These are phyloP conservation scores for Mycena albidolilacea DNA, from an alignment of 768 basidiomycete genomes.

Conservation along the genomic window DNA sequence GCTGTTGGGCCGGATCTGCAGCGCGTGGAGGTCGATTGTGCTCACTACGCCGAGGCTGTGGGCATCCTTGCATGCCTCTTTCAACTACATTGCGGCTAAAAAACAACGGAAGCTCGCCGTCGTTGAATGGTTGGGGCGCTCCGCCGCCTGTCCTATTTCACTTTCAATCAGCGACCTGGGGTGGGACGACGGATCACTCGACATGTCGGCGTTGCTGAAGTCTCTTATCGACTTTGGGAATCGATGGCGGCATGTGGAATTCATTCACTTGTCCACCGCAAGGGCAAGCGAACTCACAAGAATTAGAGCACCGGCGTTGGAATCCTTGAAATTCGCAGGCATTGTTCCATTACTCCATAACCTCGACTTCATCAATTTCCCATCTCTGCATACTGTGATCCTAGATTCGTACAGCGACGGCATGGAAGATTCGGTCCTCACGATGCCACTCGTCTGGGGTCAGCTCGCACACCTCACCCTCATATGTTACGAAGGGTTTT, in stretches of 20 bases:
- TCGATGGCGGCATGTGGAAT: neutral
- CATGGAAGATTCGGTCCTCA: neutral
- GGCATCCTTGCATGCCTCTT: neutral
- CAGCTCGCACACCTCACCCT: neutral
- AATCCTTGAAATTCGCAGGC: neutral
- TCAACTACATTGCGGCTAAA: neutral
- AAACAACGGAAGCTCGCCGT: neutral
- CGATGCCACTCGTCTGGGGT: neutral
- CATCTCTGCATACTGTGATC: neutral
- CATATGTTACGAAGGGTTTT: neutral
- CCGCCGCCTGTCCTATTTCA: neutral
- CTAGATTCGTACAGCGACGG: neutral
- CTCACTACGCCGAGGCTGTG: neutral
- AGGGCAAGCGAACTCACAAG: neutral
- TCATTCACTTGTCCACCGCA: neutral
- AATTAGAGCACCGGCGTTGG: neutral
- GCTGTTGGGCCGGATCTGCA: conserved; percentile 4
- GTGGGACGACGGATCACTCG: neutral
- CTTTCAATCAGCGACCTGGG: neutral
- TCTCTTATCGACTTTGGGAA: neutral
- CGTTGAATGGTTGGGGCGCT: neutral
- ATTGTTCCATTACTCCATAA: neutral
- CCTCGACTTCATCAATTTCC: neutral
- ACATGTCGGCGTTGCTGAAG: neutral
- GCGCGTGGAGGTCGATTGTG: neutral